Evolutionary conservation across 306 rosid species (phyloP), one percentile per base, ranked within the genome.

Genomic region (Abrus precatorius): DNA sequence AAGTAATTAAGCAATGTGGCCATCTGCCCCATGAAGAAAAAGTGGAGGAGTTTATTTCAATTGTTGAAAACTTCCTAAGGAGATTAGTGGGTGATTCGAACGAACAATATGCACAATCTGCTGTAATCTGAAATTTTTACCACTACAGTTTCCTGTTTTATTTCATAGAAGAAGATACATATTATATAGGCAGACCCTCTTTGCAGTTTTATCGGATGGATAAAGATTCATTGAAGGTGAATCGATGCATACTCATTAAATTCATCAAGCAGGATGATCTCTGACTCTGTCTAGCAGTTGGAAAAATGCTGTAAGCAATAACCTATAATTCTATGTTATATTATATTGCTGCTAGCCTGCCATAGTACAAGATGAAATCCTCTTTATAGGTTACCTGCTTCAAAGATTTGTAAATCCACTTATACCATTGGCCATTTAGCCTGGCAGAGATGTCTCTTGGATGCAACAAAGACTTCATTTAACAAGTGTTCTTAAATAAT

Each of bases 1-100:
- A 91, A 86, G 80, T 92, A 63, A 90, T 95, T 74, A 91, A 91
- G 82, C 88, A 86, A 5, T 93, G 97, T 54, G 99, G 99, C 29
- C 99, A 95, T 88, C 78, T 93, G 77, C 97, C 97, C 6, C 97
- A 93, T 20, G 97, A 95, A 89, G 99, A 95, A 87, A 95, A 91
- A 80, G 90, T 84, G 75, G 89, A 91, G 12, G 97, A 92, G 72
- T 93, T 95, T 79, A 68, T 89, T 53, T 84, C 92, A 54, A 56
- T 90, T 54, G 97, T 91, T 84, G 88, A 91, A 75, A 95, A 83
- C 81, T 95, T 95, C 85, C 86, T 93, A 56, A 86, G 67, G 2
- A 86, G 61, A 52, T 72, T 86, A 84, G 86, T 87, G 28, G 75
- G 69, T 32, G 82, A 79, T 66, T 77, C 88, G 41, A 77, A 54